Conservation (phyloP, 768 basidiomycete genomes). For the Pulveroboletus sp. region DNA sequence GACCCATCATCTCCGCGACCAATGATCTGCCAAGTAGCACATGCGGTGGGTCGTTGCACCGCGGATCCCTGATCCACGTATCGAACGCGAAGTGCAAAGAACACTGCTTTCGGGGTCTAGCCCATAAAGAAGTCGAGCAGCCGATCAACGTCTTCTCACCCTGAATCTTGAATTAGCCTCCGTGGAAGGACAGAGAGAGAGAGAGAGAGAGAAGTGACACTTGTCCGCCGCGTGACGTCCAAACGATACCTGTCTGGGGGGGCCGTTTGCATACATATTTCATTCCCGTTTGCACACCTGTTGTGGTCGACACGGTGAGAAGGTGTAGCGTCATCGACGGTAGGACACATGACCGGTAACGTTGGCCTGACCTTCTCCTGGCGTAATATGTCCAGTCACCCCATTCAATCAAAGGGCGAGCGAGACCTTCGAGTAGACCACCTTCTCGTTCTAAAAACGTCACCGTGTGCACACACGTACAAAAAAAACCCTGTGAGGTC, state of each 20-base stretch:
- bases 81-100: neutral
- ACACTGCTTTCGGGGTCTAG: constrained; percentile 1
- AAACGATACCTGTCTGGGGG: neutral
- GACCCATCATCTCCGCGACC: constrained; percentile 5
- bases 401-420: neutral
- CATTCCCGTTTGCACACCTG: constrained; percentile 8
- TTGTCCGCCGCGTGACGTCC: neutral
- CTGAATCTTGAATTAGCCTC: neutral
- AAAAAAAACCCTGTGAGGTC: neutral
- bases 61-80: constrained; percentile 2
- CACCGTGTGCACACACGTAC: constrained; percentile 8
- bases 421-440: no score
- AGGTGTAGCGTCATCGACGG: neutral
- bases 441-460: neutral
- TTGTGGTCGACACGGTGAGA: neutral
- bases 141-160: neutral
- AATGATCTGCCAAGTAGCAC: constrained; percentile 4
- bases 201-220: no score
- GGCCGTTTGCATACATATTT: neutral
- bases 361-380: constrained; percentile 2
- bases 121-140: neutral
- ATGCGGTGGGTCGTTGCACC: neutral
- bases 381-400: neutral
- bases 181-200: no score
- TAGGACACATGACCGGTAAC: neutral